Conservation (phyloP, 257 asterid species). For the Echites panduratus region DNA sequence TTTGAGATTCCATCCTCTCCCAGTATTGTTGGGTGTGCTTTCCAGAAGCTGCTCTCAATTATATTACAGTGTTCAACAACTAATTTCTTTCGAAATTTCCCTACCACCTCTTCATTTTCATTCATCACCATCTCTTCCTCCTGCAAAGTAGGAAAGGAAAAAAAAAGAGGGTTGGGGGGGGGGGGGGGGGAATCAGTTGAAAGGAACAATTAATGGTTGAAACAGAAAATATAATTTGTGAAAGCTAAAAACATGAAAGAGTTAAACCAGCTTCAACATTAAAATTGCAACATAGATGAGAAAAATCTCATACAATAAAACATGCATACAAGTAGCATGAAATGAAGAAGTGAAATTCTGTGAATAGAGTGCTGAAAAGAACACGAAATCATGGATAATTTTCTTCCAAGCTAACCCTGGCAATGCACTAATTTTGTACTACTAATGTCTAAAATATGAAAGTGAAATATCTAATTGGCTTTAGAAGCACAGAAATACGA, state of each 20-base stretch:
- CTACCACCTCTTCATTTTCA: slow-evolving; percentile 25
- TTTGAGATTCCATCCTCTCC: slow-evolving; percentile 20
- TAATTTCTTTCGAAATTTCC: slow-evolving; percentile 38
- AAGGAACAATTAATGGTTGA: not conserved
- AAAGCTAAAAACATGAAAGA: not conserved
- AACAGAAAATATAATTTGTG: not conserved
- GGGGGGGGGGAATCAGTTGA: too few relatives aligned
- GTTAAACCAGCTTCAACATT: not conserved
- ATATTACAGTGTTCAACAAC: slow-evolving; percentile 53
- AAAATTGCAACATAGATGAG: not conserved
- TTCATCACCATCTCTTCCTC: slow-evolving; percentile 29
- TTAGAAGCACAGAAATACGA: not conserved
- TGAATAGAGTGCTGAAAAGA: not conserved
- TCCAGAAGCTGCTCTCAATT: slow-evolving; percentile 65
- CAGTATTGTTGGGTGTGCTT: slow-evolving; percentile 58
- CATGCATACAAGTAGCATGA: not conserved
- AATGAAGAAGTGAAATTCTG: not conserved
- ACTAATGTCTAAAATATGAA: not conserved
- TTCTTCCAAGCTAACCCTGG: not conserved
- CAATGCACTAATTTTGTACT: not conserved
- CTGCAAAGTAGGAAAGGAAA: too few relatives aligned
- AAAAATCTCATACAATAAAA: not conserved
- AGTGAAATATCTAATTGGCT: not conserved
- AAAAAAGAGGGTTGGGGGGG: too few relatives aligned
- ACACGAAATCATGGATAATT: not conserved